Base-by-base conservation (phyloP, 2,329 filamentous ascomycete species). In the Coniochaeta sp. region DNA sequence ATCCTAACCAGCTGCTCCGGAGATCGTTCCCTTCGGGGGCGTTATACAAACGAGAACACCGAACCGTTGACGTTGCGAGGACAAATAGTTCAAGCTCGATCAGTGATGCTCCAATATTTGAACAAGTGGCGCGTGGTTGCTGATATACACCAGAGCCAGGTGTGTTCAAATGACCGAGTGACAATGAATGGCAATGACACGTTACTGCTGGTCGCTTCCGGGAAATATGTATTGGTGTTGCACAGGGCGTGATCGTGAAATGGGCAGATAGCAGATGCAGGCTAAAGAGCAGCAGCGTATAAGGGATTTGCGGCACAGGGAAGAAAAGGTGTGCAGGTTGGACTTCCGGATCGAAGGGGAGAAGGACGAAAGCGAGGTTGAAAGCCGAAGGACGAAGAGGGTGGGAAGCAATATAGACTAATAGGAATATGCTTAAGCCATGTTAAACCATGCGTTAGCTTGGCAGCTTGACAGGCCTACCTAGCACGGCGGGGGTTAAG, bases 131-230 rank as follows among this genome's bases (percentile, higher is more conserved):
- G 12, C 22, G 10, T 12, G 8, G 22, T 14, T 42, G 38, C 38
- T 13, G 26, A 22, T 12, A 42, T 26, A 42, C 26, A 42, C 14
- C 27, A 30, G 26, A 9, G 20, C n/a, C 18, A 42, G 20, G 18
- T 24, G 38, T 22, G 12, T 24, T 13, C 12, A 16, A 22, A 6
- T 24, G n/a, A 42, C 16, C 38, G 22, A 42, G 20, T n/a, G n/a
- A n/a, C n/a, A n/a, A 42, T 42, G 38, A n/a, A 42, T 42, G 38
- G 38, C 38, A n/a, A 42, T 42, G 38, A 22, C 38, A 42, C 38
- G 38, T 42, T 42, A 42, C 38, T 42, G 38, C 20, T 22, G 38
- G 20, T 42, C 6, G 16, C 18, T 42, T 24, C 18, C 18, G 20
- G 38, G 12, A 26, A 42, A 42, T 42, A 42, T n/a, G n/a, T 42